A percentile compares a stretch with the other conserved stretches of the same genome.
Evolutionary conservation across 306 rosid species (phyloP).

Genomic region (Geum urbanum): DNA sequence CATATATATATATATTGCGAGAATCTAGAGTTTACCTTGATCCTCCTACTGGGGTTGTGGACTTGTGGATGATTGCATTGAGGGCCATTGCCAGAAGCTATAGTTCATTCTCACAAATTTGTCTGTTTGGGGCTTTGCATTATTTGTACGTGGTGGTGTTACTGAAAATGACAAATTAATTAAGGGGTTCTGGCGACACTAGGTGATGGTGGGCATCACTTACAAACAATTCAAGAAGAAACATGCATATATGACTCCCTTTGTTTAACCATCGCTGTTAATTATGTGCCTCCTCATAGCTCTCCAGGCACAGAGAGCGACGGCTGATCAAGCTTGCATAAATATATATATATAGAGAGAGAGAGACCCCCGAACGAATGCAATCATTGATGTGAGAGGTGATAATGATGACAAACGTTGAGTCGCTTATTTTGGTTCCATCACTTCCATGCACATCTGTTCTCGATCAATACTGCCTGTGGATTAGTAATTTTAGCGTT

Average conservation of each 20-base stretch:
- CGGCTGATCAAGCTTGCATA: background rate
- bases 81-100: background rate
- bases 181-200: background rate
- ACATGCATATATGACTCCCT: background rate
- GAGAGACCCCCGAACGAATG: background rate
- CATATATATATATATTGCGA: background rate
- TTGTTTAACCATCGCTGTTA: background rate
- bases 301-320: conserved; percentile 3
- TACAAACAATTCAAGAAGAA: background rate
- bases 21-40: background rate
- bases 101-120: background rate
- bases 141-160: background rate
- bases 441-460: conserved; percentile 1
- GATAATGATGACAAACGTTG: background rate
- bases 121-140: conserved; percentile 1
- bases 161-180: background rate
- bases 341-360: no score
- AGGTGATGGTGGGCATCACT: background rate
- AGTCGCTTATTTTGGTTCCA: background rate
- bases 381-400: conserved; percentile 6
- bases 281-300: conserved; percentile 1
- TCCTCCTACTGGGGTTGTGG: no score
- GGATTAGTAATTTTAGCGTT: background rate
- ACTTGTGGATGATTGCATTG: background rate
- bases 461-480: background rate